Evolutionary conservation across 768 basidiomycete genomes (phyloP).

Genomic region (Tylopilus plumbeoviolaceoides): DNA sequence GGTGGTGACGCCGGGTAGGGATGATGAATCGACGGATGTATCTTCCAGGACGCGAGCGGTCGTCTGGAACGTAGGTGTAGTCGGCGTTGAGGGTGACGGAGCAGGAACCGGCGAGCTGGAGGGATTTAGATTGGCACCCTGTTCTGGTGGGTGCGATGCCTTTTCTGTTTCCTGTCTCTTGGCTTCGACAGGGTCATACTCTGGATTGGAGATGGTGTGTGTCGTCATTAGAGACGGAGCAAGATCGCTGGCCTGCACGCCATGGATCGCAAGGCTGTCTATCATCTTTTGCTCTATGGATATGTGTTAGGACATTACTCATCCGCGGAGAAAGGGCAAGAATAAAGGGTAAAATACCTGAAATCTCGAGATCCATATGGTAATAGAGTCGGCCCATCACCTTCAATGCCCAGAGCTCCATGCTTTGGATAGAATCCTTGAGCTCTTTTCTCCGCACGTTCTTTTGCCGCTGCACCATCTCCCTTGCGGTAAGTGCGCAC

Average conservation of each 20-base stretch:
- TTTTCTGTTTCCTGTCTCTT: constrained; percentile 37
- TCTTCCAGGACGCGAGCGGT: constrained; percentile 61
- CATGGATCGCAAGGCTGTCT: constrained; percentile 85
- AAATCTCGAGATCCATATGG: constrained; percentile 95
- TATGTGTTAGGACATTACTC: constrained; percentile 23
- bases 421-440: constrained; percentile 66
- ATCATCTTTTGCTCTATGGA: constrained; percentile 97
- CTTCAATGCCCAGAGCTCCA: constrained; percentile 91
- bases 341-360: constrained; percentile 54
- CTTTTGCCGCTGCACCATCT: constrained; percentile 72
- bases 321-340: constrained; percentile 8
- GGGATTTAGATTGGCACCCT: constrained; percentile 13
- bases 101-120: constrained; percentile 12
- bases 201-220: constrained; percentile 95
- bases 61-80: constrained; percentile 44
- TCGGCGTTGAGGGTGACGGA: constrained; percentile 19
- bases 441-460: constrained; percentile 49
- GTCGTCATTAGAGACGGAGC: constrained; percentile 95
- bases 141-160: constrained; percentile 5
- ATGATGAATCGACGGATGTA: constrained; percentile 47
- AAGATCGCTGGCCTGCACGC: constrained; percentile 84
- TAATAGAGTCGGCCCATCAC: constrained; percentile 98
- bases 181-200: constrained; percentile 89
- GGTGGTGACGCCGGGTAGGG: constrained; percentile 82
- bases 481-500: constrained; percentile 76